phyloP scores from a whole-genome alignment of 176 grass and related monocot species.

The Eremochloa ophiuroides region DNA sequence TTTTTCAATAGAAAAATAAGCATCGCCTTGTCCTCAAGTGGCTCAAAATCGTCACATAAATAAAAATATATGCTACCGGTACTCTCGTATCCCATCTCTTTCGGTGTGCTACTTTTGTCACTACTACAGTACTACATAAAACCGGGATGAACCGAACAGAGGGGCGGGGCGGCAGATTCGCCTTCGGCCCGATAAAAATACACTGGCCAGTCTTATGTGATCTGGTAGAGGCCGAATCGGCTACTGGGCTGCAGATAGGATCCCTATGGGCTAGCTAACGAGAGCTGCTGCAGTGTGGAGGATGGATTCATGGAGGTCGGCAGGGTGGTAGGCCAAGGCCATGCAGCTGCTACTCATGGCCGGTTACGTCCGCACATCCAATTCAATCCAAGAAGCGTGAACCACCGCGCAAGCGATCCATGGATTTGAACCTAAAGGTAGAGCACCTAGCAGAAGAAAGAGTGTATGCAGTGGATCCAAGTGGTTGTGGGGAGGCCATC shows the following conservation, averaged over 20 bases:
- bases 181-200: too few species aligned
- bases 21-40: neutral
- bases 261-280: too few species aligned
- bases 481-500: constrained; percentile 32
- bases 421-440: neutral
- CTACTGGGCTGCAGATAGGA: too few species aligned
- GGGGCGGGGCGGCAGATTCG: too few species aligned
- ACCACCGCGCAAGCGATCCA: constrained; percentile 22
- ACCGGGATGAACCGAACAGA: neutral
- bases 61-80: neutral
- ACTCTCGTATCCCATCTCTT: neutral
- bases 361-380: constrained; percentile 29
- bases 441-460: neutral
- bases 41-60: neutral
- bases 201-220: too few species aligned
- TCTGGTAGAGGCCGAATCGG: too few species aligned
- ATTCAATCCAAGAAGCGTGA: constrained; percentile 44
- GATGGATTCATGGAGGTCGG: constrained; percentile 26
- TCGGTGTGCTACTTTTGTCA: neutral
- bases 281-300: neutral
- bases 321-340: constrained; percentile 28
- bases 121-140: too few species aligned
- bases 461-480: neutral
- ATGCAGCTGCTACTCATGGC: constrained; percentile 3
- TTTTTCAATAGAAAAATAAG: neutral